phyloP scores from a whole-genome alignment of 75 land plant species.

The Sequoiadendron giganteum region DNA sequence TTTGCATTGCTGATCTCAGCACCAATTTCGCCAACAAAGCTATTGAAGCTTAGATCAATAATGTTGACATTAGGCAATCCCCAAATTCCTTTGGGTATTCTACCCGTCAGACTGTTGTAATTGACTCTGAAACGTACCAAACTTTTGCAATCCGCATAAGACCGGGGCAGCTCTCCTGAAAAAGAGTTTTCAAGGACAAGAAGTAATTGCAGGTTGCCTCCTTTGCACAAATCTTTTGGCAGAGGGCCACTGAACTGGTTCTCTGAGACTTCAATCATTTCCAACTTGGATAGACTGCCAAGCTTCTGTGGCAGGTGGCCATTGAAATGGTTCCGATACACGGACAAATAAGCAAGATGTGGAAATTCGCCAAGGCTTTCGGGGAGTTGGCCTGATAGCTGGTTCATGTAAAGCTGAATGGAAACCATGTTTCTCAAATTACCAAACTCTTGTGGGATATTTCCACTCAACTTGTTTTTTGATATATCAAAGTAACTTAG shows the following conservation, averaged over 20 bases:
- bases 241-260: conserved; percentile 58
- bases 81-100: conserved; percentile 53
- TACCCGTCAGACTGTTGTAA: conserved; percentile 47
- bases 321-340: conserved; percentile 58
- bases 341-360: conserved; percentile 21
- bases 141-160: conserved; percentile 36
- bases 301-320: conserved; percentile 59
- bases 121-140: conserved; percentile 63
- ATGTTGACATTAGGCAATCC: conserved; percentile 61
- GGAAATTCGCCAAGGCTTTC: conserved; percentile 24
- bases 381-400: conserved; percentile 49
- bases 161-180: conserved; percentile 49
- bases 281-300: conserved; percentile 47
- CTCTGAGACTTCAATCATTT: conserved; percentile 65
- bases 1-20: conserved; percentile 49
- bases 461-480: conserved; percentile 49
- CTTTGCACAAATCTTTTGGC: conserved; percentile 47
- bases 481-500: conserved; percentile 62
- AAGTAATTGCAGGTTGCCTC: conserved; percentile 50
- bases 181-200: conserved; percentile 52
- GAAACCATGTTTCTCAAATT: conserved; percentile 28
- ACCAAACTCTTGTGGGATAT: conserved; percentile 49
- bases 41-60: conserved; percentile 52
- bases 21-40: conserved; percentile 51
- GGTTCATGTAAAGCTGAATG: conserved; percentile 54